phyloP scores from a whole-genome alignment of 352 stramenopile genomes.

The Phytophthora ramorum region DNA sequence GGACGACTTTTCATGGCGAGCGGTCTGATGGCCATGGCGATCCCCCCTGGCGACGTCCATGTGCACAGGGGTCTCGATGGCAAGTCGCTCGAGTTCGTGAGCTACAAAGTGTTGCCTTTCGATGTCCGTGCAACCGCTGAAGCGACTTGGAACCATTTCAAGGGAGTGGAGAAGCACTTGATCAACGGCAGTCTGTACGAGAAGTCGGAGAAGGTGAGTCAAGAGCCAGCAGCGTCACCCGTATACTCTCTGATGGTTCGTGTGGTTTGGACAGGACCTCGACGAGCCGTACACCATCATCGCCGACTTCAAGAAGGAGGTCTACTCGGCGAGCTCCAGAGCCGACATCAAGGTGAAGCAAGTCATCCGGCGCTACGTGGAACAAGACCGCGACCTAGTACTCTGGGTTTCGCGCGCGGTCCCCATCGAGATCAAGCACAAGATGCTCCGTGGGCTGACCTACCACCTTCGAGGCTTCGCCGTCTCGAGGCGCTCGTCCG shows the following conservation, averaged over 20 bases:
- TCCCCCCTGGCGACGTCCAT: conserved; percentile 23
- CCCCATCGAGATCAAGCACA: conserved; percentile 55
- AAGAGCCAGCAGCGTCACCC: too few relatives aligned
- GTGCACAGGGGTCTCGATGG: conserved; percentile 12
- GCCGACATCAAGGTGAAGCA: conserved; percentile 60
- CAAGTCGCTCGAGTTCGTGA: conserved; percentile 32
- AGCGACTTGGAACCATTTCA: conserved; percentile 35
- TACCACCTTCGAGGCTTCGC: conserved; percentile 61
- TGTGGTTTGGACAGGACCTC: conserved; percentile 19
- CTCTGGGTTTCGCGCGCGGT: conserved; percentile 43
- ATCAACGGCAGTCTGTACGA: conserved; percentile 32
- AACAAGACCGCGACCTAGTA: conserved; percentile 54
- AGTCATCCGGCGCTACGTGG: conserved; percentile 53
- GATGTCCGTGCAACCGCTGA: conserved; percentile 19
- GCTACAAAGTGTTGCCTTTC: conserved; percentile 39
- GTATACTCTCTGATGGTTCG: neutral
- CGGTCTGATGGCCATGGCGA: conserved; percentile 19
- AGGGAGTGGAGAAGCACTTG: conserved; percentile 34
- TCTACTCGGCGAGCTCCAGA: conserved; percentile 40
- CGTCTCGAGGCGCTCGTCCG: conserved; percentile 25
- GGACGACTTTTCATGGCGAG: conserved; percentile 31
- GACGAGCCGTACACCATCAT: conserved; percentile 51
- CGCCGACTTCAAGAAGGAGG: conserved; percentile 56
- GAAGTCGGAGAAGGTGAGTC: conserved; percentile 32
- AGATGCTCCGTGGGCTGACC: conserved; percentile 33